These are phyloP conservation scores for Orbilia blumenaviensis DNA, from an alignment of 2,329 filamentous ascomycete species.

Conservation along the genomic window DNA sequence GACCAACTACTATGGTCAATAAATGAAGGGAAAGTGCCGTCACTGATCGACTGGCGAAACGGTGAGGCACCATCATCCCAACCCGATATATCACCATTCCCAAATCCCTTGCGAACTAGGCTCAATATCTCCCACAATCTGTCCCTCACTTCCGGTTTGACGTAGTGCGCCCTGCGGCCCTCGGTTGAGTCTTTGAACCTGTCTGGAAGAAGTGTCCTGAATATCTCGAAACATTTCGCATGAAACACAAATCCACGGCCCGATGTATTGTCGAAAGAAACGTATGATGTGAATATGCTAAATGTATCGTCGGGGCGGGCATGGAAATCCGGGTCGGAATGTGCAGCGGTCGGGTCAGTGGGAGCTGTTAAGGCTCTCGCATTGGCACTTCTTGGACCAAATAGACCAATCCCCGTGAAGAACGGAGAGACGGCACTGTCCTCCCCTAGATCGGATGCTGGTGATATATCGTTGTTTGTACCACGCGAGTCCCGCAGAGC, in stretches of 20 bases:
- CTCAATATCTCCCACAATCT: conserved; percentile 50
- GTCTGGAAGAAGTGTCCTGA: conserved; percentile 41
- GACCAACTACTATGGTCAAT: conserved; percentile 50
- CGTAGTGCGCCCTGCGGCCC: conserved; percentile 36
- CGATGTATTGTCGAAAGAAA: conserved; percentile 49
- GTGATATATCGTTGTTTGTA: conserved; percentile 38
- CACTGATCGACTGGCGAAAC: conserved; percentile 47
- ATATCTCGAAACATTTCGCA: conserved; percentile 51
- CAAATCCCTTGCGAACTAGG: conserved; percentile 41
- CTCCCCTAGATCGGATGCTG: conserved; percentile 28
- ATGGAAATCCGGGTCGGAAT: conserved; percentile 40
- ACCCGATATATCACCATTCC: conserved; percentile 43
- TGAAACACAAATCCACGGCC: conserved; percentile 50
- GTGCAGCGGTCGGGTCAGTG: conserved; percentile 31
- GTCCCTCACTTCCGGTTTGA: conserved; percentile 46
- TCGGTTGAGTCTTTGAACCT: conserved; percentile 38
- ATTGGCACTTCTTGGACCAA: conserved; percentile 41
- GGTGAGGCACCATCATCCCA: conserved; percentile 51
- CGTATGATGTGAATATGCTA: conserved; percentile 49
- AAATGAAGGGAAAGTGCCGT: conserved; percentile 49
- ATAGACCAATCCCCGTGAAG: conserved; percentile 48
- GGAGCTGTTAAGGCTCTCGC: conserved; percentile 44
- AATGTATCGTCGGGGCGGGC: conserved; percentile 44
- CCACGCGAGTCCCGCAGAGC: conserved; percentile 50
- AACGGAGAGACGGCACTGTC: conserved; percentile 41